Evolutionary conservation across 2,329 filamentous ascomycete genomes (phyloP).

Genomic region (Microdochium trichocladiopsis): DNA sequence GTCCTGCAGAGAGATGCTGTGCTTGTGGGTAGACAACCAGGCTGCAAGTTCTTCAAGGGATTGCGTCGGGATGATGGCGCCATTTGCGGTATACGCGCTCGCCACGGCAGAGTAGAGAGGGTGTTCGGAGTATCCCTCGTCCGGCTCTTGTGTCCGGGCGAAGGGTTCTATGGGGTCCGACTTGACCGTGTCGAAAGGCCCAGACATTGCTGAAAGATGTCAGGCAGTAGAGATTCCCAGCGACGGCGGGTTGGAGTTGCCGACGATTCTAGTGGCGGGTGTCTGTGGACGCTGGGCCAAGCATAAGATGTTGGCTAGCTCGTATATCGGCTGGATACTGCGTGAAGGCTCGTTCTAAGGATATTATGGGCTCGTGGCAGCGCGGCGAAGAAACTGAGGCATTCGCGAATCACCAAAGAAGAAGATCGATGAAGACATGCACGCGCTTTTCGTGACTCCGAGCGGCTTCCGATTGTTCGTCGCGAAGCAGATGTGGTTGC

Average conservation of each 20-base stretch:
- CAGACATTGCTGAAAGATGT: slow-evolving; percentile 3
- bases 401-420: no score
- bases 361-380: no score
- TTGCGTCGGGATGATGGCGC: slow-evolving; percentile 22
- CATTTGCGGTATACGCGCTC: slow-evolving; percentile 4
- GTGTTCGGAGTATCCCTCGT: slow-evolving; percentile 86
- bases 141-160: slow-evolving; percentile 52
- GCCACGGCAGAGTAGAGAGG: slow-evolving; percentile 38
- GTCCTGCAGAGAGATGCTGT: slow-evolving; percentile 37
- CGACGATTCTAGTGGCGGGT: no score
- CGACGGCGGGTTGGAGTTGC: background rate
- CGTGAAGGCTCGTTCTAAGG: no score
- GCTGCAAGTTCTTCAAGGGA: slow-evolving; percentile 37
- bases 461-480: no score
- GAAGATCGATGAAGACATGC: no score
- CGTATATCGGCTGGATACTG: no score
- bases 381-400: no score
- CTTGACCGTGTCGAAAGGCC: slow-evolving; percentile 9
- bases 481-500: no score
- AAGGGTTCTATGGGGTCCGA: slow-evolving; percentile 33
- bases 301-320: no score
- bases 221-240: background rate
- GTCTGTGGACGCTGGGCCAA: no score
- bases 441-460: no score
- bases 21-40: slow-evolving; percentile 43